phyloP scores from a whole-genome alignment of 1,284 basidiomycete species.

The Apiotrichum sp. region DNA sequence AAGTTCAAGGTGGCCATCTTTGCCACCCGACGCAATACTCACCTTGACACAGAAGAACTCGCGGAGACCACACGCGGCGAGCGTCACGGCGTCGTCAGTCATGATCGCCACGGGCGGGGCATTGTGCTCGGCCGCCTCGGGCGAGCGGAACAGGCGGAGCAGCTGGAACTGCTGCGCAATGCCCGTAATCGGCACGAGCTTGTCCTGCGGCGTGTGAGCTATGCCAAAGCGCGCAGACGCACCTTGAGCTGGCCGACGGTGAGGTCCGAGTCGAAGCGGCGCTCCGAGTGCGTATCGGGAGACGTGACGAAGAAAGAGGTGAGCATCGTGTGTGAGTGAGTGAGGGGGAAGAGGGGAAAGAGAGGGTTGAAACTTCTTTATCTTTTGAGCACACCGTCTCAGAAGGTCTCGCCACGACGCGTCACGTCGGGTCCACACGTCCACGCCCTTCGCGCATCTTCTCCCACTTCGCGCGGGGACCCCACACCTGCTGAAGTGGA shows the following conservation, averaged over 20 bases:
- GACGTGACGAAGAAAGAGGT: slow-evolving; percentile 72
- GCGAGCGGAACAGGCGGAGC: slow-evolving; percentile 60
- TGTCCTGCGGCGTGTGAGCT: slow-evolving; percentile 53
- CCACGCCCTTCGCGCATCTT: no score
- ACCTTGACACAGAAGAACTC: slow-evolving; percentile 59
- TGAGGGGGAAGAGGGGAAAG: not conserved
- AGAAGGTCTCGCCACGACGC: no score
- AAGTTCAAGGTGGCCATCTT: no score
- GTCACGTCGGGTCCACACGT: no score
- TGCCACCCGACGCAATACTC: slow-evolving; percentile 13
- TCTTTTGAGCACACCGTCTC: no score
- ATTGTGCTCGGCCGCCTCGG: slow-evolving; percentile 44
- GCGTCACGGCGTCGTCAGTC: slow-evolving; percentile 59
- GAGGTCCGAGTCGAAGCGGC: slow-evolving; percentile 65
- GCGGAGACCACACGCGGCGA: slow-evolving; percentile 66
- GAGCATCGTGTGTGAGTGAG: slow-evolving; percentile 5
- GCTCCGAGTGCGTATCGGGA: slow-evolving; percentile 77
- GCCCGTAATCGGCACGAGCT: slow-evolving; percentile 86
- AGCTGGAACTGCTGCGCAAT: slow-evolving; percentile 67
- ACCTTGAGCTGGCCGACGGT: slow-evolving; percentile 77
- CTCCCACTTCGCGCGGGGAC: no score
- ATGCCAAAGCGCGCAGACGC: not conserved
- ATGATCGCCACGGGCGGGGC: slow-evolving; percentile 53
- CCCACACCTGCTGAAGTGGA: no score
- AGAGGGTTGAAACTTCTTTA: no score